A percentile compares a stretch with the other conserved stretches of the same genome.
These are phyloP conservation scores for Cephalotrichum gorgonifer DNA, from an alignment of 2,329 filamentous ascomycete species.

Conservation along the genomic window DNA sequence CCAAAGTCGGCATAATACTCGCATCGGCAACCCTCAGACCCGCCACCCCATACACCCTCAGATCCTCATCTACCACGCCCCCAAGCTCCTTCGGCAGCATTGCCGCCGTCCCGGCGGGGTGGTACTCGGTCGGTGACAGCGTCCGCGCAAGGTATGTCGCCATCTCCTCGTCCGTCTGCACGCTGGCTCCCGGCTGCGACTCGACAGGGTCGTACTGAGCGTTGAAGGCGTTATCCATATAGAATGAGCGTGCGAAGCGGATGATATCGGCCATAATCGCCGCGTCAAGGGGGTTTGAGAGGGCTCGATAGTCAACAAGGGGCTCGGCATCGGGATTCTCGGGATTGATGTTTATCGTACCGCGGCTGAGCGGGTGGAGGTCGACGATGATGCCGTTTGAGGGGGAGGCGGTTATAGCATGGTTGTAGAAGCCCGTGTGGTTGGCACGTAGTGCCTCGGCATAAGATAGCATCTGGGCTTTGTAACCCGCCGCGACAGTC, in stretches of 20 bases:
- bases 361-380: conserved; percentile 24
- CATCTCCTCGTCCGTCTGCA: conserved; percentile 22
- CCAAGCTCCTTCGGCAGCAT: conserved; percentile 35
- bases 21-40: conserved; percentile 35
- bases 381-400: conserved; percentile 13
- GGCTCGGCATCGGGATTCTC: conserved; percentile 24
- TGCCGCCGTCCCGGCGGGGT: conserved; percentile 37
- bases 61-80: conserved; percentile 31
- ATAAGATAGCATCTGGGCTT: conserved; percentile 25
- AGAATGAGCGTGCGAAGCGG: conserved; percentile 22
- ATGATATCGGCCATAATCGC: conserved; percentile 25
- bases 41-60: conserved; percentile 31
- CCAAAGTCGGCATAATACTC: conserved; percentile 32
- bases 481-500: conserved; percentile 23
- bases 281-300: conserved; percentile 26
- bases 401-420: conserved; percentile 12
- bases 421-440: conserved; percentile 22
- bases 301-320: conserved; percentile 25
- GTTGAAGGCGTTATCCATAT: conserved; percentile 24
- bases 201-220: conserved; percentile 20
- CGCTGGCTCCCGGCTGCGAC: conserved; percentile 17
- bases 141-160: conserved; percentile 10
- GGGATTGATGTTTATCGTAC: conserved; percentile 26
- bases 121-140: conserved; percentile 23
- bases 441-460: conserved; percentile 21